Conservation (phyloP, 768 basidiomycete genomes). For the Hericium alpestre region DNA sequence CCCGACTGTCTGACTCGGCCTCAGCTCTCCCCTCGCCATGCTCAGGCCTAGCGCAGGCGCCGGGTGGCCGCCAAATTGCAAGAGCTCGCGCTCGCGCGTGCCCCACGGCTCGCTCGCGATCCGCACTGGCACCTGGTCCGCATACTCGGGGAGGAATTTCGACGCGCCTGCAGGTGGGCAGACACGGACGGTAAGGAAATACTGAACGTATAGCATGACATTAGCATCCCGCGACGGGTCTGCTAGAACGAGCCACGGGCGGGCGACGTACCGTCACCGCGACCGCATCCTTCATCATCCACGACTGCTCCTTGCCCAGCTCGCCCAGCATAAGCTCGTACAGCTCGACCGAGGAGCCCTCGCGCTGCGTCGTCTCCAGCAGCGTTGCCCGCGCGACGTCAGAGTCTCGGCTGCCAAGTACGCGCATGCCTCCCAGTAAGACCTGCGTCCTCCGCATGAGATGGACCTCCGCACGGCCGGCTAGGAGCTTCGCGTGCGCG, state of each 20-base stretch:
- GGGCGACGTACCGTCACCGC: not conserved
- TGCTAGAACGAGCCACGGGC: not conserved
- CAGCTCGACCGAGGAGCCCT: not conserved
- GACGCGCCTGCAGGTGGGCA: not conserved
- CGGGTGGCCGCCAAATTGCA: slow-evolving; percentile 25
- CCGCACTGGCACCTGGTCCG: slow-evolving; percentile 24
- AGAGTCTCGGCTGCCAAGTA: not conserved
- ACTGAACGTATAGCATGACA: not conserved
- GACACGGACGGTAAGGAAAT: not conserved
- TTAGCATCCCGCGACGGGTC: not conserved
- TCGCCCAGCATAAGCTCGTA: not conserved
- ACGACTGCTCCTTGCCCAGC: not conserved
- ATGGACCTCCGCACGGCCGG: not conserved
- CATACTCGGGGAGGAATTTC: slow-evolving; percentile 22
- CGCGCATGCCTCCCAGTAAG: not conserved
- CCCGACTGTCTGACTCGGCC: not conserved
- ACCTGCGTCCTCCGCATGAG: not conserved
- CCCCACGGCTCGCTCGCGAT: slow-evolving; percentile 31
- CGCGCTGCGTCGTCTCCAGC: not conserved
- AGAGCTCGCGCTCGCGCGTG: slow-evolving; percentile 25
- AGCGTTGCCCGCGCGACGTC: not conserved
- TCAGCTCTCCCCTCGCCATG: not conserved
- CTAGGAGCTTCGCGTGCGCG: not conserved
- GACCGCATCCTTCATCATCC: slow-evolving; percentile 4
- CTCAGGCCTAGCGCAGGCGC: slow-evolving; percentile 28